These are phyloP conservation scores for Penicillium cinerascens DNA, from an alignment of 495 filamentous ascomycete species.

Conservation along the genomic window DNA sequence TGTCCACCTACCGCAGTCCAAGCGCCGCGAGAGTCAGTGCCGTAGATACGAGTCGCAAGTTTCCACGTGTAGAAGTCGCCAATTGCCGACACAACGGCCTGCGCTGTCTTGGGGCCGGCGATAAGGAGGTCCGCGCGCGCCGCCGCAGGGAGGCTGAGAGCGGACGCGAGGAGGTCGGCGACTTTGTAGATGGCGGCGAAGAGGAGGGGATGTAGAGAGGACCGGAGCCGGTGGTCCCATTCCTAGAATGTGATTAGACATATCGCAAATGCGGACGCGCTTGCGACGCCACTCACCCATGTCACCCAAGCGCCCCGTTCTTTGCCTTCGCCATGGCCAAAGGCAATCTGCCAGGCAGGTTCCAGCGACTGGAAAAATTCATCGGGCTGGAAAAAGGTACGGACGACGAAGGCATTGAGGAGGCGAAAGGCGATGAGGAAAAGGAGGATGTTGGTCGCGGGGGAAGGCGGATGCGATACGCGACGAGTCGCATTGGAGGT, in stretches of 20 bases:
- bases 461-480: constrained; percentile 19
- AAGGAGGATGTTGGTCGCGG: constrained; percentile 44
- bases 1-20: constrained; percentile 61
- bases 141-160: constrained; percentile 45
- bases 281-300: constrained; percentile 62
- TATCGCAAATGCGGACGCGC: constrained; percentile 1
- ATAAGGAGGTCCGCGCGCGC: constrained; percentile 62
- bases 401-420: constrained; percentile 75
- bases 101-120: constrained; percentile 67
- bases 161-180: constrained; percentile 48
- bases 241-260: constrained; percentile 48
- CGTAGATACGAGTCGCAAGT: constrained; percentile 70
- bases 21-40: constrained; percentile 56
- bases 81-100: constrained; percentile 72
- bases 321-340: constrained; percentile 47
- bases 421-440: constrained; percentile 74
- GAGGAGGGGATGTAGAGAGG: constrained; percentile 83
- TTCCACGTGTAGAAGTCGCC: constrained; percentile 91
- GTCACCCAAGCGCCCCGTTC: constrained; percentile 87
- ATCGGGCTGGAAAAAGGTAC: constrained; percentile 99
- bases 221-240: constrained; percentile 88
- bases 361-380: constrained; percentile 97
- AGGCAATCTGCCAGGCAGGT: constrained; percentile 88
- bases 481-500: constrained; percentile 16
- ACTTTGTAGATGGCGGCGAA: constrained; percentile 74